Conservation (phyloP, 2,329 filamentous ascomycete genomes). For the Colletotrichum tropicale region DNA sequence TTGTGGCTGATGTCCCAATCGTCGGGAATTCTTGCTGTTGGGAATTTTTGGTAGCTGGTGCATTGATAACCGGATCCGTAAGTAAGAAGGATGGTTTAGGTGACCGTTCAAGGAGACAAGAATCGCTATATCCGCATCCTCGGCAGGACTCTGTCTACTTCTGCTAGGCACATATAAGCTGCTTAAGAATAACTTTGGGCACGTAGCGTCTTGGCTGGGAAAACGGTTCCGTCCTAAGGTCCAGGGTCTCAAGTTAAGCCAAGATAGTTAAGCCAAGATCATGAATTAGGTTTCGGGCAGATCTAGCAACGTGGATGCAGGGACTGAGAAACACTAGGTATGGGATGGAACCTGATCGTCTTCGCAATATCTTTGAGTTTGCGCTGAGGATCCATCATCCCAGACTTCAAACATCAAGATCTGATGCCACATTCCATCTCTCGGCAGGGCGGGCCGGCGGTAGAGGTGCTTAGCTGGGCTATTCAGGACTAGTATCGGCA, state of each 20-base stretch:
- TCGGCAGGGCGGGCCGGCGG: neutral
- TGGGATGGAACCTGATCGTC: neutral
- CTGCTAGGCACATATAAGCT: fast-evolving
- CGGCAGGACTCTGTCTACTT: neutral
- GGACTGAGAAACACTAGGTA: neutral
- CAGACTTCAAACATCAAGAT: neutral
- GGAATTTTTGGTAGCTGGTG: neutral
- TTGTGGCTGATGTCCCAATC: neutral
- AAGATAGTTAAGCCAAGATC: neutral
- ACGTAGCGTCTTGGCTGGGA: neutral
- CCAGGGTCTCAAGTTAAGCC: neutral
- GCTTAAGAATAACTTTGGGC: neutral
- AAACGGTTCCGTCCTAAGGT: neutral
- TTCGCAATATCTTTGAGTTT: neutral
- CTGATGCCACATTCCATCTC: neutral
- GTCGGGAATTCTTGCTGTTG: fast-evolving
- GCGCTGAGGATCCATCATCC: neutral
- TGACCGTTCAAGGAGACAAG: neutral
- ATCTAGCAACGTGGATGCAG: neutral
- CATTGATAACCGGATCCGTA: neutral
- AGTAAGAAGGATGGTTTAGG: neutral
- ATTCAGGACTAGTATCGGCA: neutral
- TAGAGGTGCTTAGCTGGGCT: neutral
- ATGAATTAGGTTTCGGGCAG: neutral
- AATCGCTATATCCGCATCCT: neutral